Evolutionary conservation across 1,139 yeast genomes (phyloP).

Genomic region (Blastobotrys aristatus): DNA sequence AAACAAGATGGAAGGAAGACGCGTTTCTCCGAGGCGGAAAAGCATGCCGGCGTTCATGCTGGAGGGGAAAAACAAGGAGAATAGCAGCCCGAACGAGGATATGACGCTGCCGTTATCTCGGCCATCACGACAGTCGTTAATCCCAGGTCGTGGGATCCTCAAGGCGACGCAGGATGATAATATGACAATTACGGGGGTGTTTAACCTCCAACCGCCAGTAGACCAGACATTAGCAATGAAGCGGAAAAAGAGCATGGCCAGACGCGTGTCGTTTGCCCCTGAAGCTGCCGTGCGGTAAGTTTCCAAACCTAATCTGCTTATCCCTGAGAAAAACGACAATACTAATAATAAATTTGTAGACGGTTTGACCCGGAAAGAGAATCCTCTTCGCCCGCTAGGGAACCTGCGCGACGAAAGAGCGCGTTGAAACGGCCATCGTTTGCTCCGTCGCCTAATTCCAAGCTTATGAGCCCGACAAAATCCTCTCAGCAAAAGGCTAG

Average conservation of each 20-base stretch:
- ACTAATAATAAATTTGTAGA: constrained; percentile 2
- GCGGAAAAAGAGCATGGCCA: constrained; percentile 11
- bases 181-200: constrained; percentile 15
- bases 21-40: constrained; percentile 13
- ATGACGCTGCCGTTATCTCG: constrained; percentile 14
- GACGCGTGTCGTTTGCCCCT: constrained; percentile 17
- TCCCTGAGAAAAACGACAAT: not conserved
- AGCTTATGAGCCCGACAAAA: constrained; percentile 1
- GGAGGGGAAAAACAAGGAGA: constrained; percentile 14
- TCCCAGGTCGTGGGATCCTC: constrained; percentile 18
- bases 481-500: constrained; percentile 1
- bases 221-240: constrained; percentile 5
- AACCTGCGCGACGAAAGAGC: constrained; percentile 10
- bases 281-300: constrained; percentile 15
- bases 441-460: not conserved
- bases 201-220: constrained; percentile 7
- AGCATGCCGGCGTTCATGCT: constrained; percentile 17
- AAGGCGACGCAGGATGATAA: constrained; percentile 18
- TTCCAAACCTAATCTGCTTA: no score
- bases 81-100: constrained; percentile 13
- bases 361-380: constrained; percentile 11
- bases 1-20: no score
- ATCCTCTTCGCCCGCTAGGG: constrained; percentile 9
- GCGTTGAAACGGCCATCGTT: constrained; percentile 8
- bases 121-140: constrained; percentile 12